Conservation (phyloP, 108 stramenopile species). For the Aurantiochytrium sp. region DNA sequence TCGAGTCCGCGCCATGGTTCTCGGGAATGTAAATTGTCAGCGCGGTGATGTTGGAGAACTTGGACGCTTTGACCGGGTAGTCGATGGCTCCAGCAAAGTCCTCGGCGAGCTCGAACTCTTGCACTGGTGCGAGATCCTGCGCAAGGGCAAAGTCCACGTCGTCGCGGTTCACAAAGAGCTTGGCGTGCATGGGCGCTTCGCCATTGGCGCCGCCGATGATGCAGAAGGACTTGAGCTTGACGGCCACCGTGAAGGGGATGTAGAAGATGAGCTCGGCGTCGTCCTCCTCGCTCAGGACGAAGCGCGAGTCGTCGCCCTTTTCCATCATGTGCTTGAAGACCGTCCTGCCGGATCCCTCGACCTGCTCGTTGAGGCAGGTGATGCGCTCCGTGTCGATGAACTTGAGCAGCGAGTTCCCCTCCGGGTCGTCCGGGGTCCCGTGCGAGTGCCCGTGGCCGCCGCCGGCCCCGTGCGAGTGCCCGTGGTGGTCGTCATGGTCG, state of each 20-base stretch:
- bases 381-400: slow-evolving; percentile 24
- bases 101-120: slow-evolving; percentile 4
- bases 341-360: neutral
- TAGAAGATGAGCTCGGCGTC: slow-evolving; percentile 37
- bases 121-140: neutral
- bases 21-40: slow-evolving; percentile 34
- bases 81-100: slow-evolving; percentile 30
- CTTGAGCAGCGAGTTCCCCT: neutral
- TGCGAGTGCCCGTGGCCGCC: slow-evolving; percentile 2
- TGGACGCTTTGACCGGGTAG: slow-evolving; percentile 1
- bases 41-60: neutral
- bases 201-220: neutral
- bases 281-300: slow-evolving; percentile 23
- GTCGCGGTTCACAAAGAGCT: slow-evolving; percentile 29
- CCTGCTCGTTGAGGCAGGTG: slow-evolving; percentile 22
- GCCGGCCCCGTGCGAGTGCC: neutral
- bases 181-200: neutral
- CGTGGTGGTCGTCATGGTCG: neutral
- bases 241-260: slow-evolving; percentile 35
- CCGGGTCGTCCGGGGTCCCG: slow-evolving; percentile 15
- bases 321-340: neutral
- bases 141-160: slow-evolving; percentile 39
- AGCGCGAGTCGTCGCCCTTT: neutral
- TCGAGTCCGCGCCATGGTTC: slow-evolving; percentile 27
- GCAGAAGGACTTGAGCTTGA: slow-evolving; percentile 20